Base-by-base conservation (phyloP, 148 eudicot genomes). In the Vaccinium darrowii region DNA sequence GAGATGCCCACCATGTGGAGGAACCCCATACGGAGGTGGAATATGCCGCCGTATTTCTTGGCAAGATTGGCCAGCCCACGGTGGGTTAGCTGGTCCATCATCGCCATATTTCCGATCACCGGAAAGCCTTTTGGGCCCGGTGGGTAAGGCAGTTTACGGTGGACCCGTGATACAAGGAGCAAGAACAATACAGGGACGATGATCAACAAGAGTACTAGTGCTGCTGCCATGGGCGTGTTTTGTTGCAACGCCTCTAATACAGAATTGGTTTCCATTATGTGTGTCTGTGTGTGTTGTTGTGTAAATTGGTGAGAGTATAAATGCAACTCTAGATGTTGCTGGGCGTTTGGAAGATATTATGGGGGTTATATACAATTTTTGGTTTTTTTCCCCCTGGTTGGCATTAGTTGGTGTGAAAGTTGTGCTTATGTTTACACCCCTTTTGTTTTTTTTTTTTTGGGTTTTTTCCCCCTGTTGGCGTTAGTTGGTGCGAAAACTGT, bases 21-120 rank as follows among this genome's bases (percentile, higher is more conserved):
- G 69, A 86, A 91, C 27, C 97, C 97, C 92, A 94, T 92, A 7
- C 88, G 88, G 33, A 94, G 90, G 82, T 91, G 92, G 86, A 94
- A 88, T 0, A 94, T 25, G 1, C 97, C 95, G 14, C 97, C 97
- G 69, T 94, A 91, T 49, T 77, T 18, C 3, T 85, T 81, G 0
- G 90, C 88, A 8, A 91, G 82, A 3, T 52, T 78, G 74, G 90
- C 88, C 0, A 91, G 84, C 3, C 90, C 91, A 0, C 90, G 91
- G 72, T 94, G 97, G 23, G 95, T 92, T 3, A 94, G 88, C 72
- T 92, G 90, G 92, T 90, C 91, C 95, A 94, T 92, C 91, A 94
- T 89, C 86, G 80, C 23, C 97, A 94, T 92, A 90, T 92, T 94
- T 1, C 97, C 97, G 33, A 94, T 91, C 3, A 94, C 0, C 0